A percentile compares a stretch with the other conserved stretches of the same genome.
These are phyloP conservation scores for Torrubiella hemipterigena DNA, from an alignment of 2,329 filamentous ascomycete genomes.

Conservation along the genomic window DNA sequence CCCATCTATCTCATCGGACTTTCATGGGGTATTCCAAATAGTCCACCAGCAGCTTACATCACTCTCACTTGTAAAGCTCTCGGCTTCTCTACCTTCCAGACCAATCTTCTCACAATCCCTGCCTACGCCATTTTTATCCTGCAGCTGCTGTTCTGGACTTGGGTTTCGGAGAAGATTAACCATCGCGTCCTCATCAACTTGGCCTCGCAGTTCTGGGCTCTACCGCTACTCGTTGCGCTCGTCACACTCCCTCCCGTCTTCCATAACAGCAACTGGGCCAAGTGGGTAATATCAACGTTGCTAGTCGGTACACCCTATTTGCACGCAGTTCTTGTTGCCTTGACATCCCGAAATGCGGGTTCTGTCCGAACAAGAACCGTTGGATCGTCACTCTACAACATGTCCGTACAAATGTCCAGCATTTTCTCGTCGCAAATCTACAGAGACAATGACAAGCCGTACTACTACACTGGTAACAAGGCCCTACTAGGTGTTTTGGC, in stretches of 20 bases:
- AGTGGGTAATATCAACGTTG: background rate
- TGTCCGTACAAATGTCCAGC: constrained; percentile 31
- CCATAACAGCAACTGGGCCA: background rate
- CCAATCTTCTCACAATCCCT: constrained; percentile 37
- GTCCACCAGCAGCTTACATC: constrained; percentile 12
- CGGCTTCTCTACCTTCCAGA: constrained; percentile 33
- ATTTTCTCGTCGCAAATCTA: constrained; percentile 30
- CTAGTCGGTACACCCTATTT: constrained; percentile 22
- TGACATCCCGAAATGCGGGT: constrained; percentile 50
- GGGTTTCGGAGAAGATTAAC: constrained; percentile 29
- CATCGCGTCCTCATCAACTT: constrained; percentile 12
- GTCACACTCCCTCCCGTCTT: background rate
- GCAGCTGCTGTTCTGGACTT: constrained; percentile 26
- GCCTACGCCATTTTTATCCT: constrained; percentile 12
- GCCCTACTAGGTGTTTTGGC: constrained; percentile 33
- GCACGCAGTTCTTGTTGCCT: constrained; percentile 36
- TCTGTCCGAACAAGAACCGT: constrained; percentile 51
- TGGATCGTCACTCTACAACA: constrained; percentile 49
- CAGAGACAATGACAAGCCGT: constrained; percentile 30
- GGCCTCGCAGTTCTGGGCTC: background rate
- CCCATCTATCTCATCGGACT: constrained; percentile 37
- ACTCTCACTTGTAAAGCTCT: constrained; percentile 33
- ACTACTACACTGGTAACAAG: constrained; percentile 37
- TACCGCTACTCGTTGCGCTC: background rate
- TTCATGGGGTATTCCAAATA: constrained; percentile 17